Evolutionary conservation across 2,329 filamentous ascomycete genomes (phyloP).

Genomic region (Gremmenia infestans): DNA sequence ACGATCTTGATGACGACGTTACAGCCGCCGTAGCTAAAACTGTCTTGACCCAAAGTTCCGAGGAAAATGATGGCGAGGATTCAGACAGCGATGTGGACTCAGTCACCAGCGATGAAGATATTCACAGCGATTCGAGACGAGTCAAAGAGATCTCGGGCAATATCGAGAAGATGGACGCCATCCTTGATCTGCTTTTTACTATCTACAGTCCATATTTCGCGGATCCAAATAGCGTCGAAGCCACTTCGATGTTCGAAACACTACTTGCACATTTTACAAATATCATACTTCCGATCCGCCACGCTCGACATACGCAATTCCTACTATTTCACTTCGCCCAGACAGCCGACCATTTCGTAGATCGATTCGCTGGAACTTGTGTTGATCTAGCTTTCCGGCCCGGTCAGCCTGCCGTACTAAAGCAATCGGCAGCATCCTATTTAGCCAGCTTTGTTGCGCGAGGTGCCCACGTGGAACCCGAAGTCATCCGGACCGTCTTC

Average conservation of each 20-base stretch:
- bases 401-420: constrained; percentile 61
- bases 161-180: constrained; percentile 85
- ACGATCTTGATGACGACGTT: constrained; percentile 86
- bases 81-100: constrained; percentile 65
- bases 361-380: constrained; percentile 76
- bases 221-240: constrained; percentile 61
- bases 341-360: constrained; percentile 68
- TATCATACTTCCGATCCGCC: constrained; percentile 85
- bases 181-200: constrained; percentile 82
- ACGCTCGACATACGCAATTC: constrained; percentile 91
- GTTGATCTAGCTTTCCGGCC: constrained; percentile 64
- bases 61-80: constrained; percentile 43
- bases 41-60: constrained; percentile 43
- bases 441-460: constrained; percentile 91
- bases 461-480: constrained; percentile 72
- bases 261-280: constrained; percentile 81
- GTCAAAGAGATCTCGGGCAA: constrained; percentile 73
- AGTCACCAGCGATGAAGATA: constrained; percentile 64
- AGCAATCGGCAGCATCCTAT: constrained; percentile 85
- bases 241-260: constrained; percentile 69
- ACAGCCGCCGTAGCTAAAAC: constrained; percentile 66
- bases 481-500: constrained; percentile 78
- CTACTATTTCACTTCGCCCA: constrained; percentile 95
- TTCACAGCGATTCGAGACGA: constrained; percentile 56
- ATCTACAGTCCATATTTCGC: constrained; percentile 73